Conservation (phyloP, 768 basidiomycete species). For the Leccinum boreale region DNA sequence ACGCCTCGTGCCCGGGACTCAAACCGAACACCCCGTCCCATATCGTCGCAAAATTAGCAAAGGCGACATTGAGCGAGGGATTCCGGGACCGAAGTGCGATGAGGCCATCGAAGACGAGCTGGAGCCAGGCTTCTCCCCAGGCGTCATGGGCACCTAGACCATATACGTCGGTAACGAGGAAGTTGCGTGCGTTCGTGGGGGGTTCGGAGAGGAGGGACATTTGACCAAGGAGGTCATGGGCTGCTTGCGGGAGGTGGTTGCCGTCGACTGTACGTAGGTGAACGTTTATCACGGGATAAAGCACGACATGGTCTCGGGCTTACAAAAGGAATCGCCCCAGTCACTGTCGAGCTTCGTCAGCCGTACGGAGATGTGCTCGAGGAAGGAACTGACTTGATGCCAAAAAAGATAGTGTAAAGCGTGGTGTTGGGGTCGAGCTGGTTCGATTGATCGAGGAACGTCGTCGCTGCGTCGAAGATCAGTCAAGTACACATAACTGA, state of each 20-base stretch:
- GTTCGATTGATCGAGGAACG: conserved; percentile 44
- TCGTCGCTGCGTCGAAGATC: conserved; percentile 30
- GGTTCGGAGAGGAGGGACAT: conserved; percentile 44
- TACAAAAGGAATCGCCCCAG: conserved; percentile 42
- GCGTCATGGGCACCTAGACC: conserved; percentile 42
- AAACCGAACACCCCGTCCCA: conserved; percentile 47
- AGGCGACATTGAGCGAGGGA: conserved; percentile 39
- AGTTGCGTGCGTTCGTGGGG: conserved; percentile 49
- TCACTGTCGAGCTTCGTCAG: conserved; percentile 32
- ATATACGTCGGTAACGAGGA: conserved; percentile 50
- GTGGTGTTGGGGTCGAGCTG: conserved; percentile 44
- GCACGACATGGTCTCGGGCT: not conserved
- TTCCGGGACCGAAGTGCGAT: conserved; percentile 30
- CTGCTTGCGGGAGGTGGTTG: conserved; percentile 44
- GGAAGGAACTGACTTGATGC: conserved; percentile 44
- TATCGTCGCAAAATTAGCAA: conserved; percentile 45
- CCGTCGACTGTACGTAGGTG: conserved; percentile 36
- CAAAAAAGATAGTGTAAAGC: conserved; percentile 51
- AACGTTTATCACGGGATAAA: not conserved
- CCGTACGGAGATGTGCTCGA: not conserved
- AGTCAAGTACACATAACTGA: not conserved
- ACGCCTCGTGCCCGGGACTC: conserved; percentile 43
- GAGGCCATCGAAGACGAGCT: conserved; percentile 43
- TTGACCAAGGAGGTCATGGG: conserved; percentile 41
- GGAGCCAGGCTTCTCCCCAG: conserved; percentile 46